A percentile compares a stretch with the other conserved stretches of the same genome.
phyloP scores from a whole-genome alignment of 305 asterid species.

The Fraxinus xanthoxyloides region DNA sequence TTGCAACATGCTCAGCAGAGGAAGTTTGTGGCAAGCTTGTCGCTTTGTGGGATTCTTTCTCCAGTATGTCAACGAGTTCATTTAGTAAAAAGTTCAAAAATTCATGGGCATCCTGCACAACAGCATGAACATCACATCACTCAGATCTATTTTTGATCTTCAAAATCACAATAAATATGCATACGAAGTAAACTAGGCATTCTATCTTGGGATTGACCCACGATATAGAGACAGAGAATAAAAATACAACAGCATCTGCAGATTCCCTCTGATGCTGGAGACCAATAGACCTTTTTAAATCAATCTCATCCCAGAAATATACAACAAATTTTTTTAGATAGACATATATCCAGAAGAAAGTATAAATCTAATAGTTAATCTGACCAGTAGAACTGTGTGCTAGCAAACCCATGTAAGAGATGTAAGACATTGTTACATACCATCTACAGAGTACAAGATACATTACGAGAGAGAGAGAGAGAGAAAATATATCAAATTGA shows the following conservation, averaged over 20 bases:
- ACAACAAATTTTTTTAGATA: background rate
- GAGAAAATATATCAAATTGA: background rate
- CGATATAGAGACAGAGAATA: background rate
- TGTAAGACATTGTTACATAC: background rate
- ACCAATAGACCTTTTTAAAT: background rate
- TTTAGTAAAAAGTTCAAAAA: slow-evolving; percentile 76
- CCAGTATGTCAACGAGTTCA: slow-evolving; percentile 80
- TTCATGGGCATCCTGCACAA: slow-evolving; percentile 84
- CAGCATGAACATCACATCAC: slow-evolving; percentile 14
- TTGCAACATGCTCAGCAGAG: slow-evolving; percentile 41
- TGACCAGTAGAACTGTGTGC: background rate
- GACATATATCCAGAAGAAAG: background rate
- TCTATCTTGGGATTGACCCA: background rate
- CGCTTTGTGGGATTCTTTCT: slow-evolving; percentile 65
- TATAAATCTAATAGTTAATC: background rate
- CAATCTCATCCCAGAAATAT: background rate
- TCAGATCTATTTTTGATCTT: background rate
- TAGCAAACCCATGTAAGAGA: background rate
- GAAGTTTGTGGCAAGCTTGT: slow-evolving; percentile 30
- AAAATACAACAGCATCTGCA: background rate
- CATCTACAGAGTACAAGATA: background rate
- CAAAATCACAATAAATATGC: slow-evolving; percentile 12
- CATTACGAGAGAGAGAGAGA: background rate
- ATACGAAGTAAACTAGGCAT: background rate
- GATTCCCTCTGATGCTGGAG: slow-evolving; percentile 9